Evolutionary conservation across 2,329 filamentous ascomycete species (phyloP).

Genomic region (Diaporthe citrichinensis): DNA sequence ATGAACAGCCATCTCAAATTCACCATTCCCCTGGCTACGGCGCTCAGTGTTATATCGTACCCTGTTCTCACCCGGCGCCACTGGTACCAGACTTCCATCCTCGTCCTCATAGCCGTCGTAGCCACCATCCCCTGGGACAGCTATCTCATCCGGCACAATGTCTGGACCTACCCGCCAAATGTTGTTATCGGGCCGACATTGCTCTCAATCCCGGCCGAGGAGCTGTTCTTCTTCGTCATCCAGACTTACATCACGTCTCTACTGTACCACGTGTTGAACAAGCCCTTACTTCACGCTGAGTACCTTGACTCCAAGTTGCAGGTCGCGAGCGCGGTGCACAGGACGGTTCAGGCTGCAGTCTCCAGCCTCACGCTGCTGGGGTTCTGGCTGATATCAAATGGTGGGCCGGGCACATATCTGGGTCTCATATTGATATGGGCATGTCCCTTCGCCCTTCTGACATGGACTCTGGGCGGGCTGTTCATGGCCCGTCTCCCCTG

Average conservation of each 20-base stretch:
- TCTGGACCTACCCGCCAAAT: constrained; percentile 80
- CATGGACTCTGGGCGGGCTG: constrained; percentile 75
- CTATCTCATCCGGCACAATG: constrained; percentile 75
- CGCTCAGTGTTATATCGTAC: constrained; percentile 70
- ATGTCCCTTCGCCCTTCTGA: constrained; percentile 73
- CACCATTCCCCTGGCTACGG: constrained; percentile 74
- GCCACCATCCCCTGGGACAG: constrained; percentile 84
- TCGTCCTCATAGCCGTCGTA: constrained; percentile 74
- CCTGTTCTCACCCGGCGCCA: constrained; percentile 75
- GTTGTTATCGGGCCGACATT: constrained; percentile 75
- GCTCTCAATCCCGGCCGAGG: constrained; percentile 77
- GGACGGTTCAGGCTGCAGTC: constrained; percentile 62
- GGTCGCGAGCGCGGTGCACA: constrained; percentile 17
- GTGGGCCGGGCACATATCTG: constrained; percentile 72
- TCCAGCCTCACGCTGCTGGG: constrained; percentile 59
- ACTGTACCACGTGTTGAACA: constrained; percentile 77
- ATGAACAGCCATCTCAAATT: constrained; percentile 72
- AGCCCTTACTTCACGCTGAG: constrained; percentile 68
- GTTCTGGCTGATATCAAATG: constrained; percentile 58
- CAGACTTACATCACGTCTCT: constrained; percentile 82
- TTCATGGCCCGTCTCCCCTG: constrained; percentile 73
- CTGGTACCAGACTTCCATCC: constrained; percentile 71
- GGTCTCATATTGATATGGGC: constrained; percentile 80
- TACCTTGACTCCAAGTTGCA: constrained; percentile 49
- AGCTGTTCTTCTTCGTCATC: constrained; percentile 83